These are phyloP conservation scores for Fusarium longipes DNA, from an alignment of 2,329 filamentous ascomycete genomes.

Conservation along the genomic window DNA sequence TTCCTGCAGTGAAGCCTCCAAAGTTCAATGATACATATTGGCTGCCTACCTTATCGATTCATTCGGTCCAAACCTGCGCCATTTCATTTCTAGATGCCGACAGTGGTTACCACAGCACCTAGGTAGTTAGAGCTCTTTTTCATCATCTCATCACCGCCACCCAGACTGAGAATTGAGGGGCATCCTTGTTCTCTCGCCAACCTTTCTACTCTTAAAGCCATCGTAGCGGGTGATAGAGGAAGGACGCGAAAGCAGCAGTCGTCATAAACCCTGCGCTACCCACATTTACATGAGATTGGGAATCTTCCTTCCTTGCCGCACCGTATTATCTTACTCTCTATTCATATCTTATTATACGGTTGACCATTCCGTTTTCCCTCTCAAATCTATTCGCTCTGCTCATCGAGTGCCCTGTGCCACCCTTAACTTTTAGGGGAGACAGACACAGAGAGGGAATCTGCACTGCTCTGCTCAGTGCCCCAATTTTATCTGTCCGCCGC, in stretches of 20 bases:
- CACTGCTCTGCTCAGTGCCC: constrained; percentile 1
- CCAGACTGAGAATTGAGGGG: neutral
- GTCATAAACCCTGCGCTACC: constrained; percentile 35
- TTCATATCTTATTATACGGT: constrained; percentile 31
- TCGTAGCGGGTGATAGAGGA: neutral
- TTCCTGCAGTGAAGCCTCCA: constrained; percentile 10
- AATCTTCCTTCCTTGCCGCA: constrained; percentile 25
- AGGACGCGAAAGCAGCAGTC: constrained; percentile 31
- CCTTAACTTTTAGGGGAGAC: constrained; percentile 2
- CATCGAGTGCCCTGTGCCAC: constrained; percentile 36
- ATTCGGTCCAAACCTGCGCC: constrained; percentile 22
- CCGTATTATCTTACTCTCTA: constrained; percentile 21
- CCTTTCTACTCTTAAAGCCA: neutral
- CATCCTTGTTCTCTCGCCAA: constrained; percentile 14
- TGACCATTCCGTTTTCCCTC: constrained; percentile 23
- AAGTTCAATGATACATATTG: constrained; percentile 10
- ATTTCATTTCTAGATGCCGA: constrained; percentile 25
- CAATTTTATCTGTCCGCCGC: constrained; percentile 38
- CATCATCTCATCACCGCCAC: constrained; percentile 4
- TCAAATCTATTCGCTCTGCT: constrained; percentile 14
- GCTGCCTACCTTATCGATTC: constrained; percentile 18
- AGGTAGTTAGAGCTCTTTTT: neutral
- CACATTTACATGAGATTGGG: constrained; percentile 35
- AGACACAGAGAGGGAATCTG: constrained; percentile 3
- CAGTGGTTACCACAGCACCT: constrained; percentile 10